phyloP scores from a whole-genome alignment of 1,284 basidiomycete genomes.

The Xerocomus minutiporus region DNA sequence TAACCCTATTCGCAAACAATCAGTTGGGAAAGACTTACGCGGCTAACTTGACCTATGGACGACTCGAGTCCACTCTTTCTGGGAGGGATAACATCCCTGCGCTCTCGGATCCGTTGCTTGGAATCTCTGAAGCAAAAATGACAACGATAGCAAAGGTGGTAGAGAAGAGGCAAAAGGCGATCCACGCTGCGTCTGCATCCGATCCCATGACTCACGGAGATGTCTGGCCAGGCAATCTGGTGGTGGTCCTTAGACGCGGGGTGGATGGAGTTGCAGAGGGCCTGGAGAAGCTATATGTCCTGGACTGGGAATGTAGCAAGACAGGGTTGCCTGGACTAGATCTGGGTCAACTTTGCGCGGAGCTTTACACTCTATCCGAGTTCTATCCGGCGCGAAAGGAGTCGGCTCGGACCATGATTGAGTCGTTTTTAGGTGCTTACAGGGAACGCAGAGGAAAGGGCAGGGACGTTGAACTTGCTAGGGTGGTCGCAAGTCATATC shows the following conservation, averaged over 20 bases:
- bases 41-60: constrained; percentile 44
- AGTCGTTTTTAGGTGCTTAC: constrained; percentile 45
- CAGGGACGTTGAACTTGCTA: constrained; percentile 23
- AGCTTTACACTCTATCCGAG: constrained; percentile 44
- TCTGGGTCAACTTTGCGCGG: constrained; percentile 57
- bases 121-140: constrained; percentile 36
- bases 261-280: constrained; percentile 21
- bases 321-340: constrained; percentile 50
- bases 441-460: constrained; percentile 18
- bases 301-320: constrained; percentile 60
- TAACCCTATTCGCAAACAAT: constrained; percentile 39
- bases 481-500: constrained; percentile 38
- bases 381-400: constrained; percentile 40
- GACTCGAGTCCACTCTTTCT: constrained; percentile 43
- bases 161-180: constrained; percentile 33
- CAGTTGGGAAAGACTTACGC: constrained; percentile 41
- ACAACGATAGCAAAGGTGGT: constrained; percentile 35
- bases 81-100: constrained; percentile 31
- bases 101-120: constrained; percentile 41
- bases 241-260: constrained; percentile 34
- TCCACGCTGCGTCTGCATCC: constrained; percentile 35
- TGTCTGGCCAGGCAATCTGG: constrained; percentile 63
- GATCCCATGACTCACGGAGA: constrained; percentile 43
- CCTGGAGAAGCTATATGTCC: constrained; percentile 41
- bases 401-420: constrained; percentile 33